These are phyloP conservation scores for Myriosclerotinia scirpicola DNA, from an alignment of 2,329 filamentous ascomycete genomes.

Conservation along the genomic window DNA sequence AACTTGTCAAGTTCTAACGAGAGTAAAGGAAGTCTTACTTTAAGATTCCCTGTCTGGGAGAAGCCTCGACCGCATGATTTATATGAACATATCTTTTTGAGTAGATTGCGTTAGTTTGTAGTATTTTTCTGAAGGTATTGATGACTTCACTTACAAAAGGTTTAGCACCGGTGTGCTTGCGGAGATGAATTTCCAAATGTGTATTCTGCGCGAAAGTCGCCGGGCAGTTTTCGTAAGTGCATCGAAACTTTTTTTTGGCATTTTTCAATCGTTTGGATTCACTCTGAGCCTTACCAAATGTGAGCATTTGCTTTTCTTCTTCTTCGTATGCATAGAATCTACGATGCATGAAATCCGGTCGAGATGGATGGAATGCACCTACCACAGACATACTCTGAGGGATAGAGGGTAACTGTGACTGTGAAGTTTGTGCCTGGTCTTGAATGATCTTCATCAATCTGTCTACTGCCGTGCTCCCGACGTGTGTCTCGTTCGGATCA, in stretches of 20 bases:
- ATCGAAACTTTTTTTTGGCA: slow-evolving; percentile 65
- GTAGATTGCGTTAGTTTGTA: neutral
- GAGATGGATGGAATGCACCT: slow-evolving; percentile 40
- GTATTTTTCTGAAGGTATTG: neutral
- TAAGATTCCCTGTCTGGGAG: slow-evolving; percentile 10
- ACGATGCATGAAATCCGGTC: slow-evolving; percentile 19
- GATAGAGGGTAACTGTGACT: slow-evolving; percentile 31
- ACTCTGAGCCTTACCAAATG: slow-evolving; percentile 30
- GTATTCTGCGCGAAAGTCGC: slow-evolving; percentile 91
- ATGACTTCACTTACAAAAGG: slow-evolving; percentile 70
- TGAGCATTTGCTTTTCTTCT: slow-evolving; percentile 32
- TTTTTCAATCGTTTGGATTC: slow-evolving; percentile 25
- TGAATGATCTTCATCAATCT: slow-evolving; percentile 88
- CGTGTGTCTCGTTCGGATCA: slow-evolving; percentile 45
- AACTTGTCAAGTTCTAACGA: neutral
- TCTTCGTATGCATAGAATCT: slow-evolving; percentile 19
- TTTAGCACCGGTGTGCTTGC: slow-evolving; percentile 85
- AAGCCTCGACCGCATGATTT: neutral
- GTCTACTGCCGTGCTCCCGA: slow-evolving; percentile 81
- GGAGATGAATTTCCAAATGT: slow-evolving; percentile 84
- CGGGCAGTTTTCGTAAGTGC: slow-evolving; percentile 69
- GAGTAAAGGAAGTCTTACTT: neutral
- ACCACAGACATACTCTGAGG: slow-evolving; percentile 34
- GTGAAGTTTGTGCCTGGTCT: slow-evolving; percentile 53
- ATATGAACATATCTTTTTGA: slow-evolving; percentile 2